Conservation (phyloP, 164 flowering plant genomes). For the Dillenia suffruticosa region DNA sequence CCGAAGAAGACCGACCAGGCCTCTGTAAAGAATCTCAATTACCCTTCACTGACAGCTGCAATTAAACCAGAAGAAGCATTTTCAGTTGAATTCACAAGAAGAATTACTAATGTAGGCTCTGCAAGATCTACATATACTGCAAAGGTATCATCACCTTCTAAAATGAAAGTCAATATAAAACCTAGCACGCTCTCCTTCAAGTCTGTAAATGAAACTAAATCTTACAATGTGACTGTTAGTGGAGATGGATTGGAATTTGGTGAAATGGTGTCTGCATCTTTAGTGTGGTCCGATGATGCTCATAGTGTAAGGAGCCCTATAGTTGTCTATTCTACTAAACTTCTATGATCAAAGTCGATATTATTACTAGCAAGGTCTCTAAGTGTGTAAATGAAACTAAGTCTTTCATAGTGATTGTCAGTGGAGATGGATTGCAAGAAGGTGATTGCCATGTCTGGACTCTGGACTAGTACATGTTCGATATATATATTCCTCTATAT, state of each 20-base stretch:
- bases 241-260: not conserved
- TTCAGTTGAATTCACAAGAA: constrained; percentile 8
- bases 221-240: constrained; percentile 3
- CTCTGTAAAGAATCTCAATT: constrained; percentile 11
- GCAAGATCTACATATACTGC: constrained; percentile 16
- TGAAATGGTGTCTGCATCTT: not conserved
- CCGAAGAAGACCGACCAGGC: not conserved
- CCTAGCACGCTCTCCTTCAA: constrained; percentile 3
- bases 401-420: constrained; percentile 4
- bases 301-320: constrained; percentile 4
- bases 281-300: constrained; percentile 3
- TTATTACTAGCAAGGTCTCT: too few relatives aligned
- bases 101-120: constrained; percentile 22
- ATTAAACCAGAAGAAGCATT: not conserved
- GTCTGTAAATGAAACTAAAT: constrained; percentile 4
- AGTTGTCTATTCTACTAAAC: not conserved
- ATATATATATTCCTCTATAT: too few relatives aligned
- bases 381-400: constrained; percentile 4
- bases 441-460: too few relatives aligned
- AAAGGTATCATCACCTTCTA: not conserved
- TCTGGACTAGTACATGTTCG: too few relatives aligned
- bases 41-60: constrained; percentile 14
- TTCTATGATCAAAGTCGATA: too few relatives aligned
- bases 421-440: too few relatives aligned
- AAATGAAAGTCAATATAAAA: not conserved